Conservation (phyloP, 75 land plant genomes). For the Gnetum montanum region DNA sequence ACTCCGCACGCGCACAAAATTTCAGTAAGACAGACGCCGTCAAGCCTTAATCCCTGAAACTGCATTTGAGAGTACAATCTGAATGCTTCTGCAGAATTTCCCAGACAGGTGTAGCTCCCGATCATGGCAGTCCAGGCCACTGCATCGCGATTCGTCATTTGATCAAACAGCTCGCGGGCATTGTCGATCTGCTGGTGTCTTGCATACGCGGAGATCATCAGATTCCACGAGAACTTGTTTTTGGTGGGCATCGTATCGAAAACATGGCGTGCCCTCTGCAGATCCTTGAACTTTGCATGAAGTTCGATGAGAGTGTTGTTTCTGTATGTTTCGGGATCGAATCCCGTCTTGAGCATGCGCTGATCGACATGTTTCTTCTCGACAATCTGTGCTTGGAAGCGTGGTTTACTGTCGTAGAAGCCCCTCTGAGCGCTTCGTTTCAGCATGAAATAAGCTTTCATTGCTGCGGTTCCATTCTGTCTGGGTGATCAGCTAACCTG, state of each 20-base stretch:
- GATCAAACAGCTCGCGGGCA: slow-evolving; percentile 43
- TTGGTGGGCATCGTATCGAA: slow-evolving; percentile 43
- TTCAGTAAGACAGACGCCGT: slow-evolving; percentile 25
- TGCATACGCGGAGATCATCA: slow-evolving; percentile 32
- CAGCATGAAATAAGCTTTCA: no score
- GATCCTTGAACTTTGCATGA: slow-evolving; percentile 11
- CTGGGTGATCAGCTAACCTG: no score
- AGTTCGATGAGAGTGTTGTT: slow-evolving; percentile 18
- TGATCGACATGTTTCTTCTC: slow-evolving; percentile 13
- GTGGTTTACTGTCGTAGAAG: no score
- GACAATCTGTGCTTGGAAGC: no score
- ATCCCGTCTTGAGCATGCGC: slow-evolving; percentile 30
- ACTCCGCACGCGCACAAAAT: slow-evolving; percentile 21
- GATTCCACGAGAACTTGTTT: slow-evolving; percentile 34
- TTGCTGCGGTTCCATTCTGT: no score
- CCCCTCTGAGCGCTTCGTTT: no score
- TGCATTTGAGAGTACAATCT: slow-evolving; percentile 40
- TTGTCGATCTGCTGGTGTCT: slow-evolving; percentile 25
- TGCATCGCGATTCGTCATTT: slow-evolving; percentile 22
- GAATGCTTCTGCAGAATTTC: slow-evolving; percentile 29
- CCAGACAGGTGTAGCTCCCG: slow-evolving; percentile 35
- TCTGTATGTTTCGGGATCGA: slow-evolving; percentile 21
- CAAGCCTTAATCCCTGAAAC: slow-evolving; percentile 8
- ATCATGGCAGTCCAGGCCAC: slow-evolving; percentile 72
- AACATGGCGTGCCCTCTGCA: slow-evolving; percentile 27